phyloP scores from a whole-genome alignment of 2,329 filamentous ascomycete genomes.

The Didymella pinodella region DNA sequence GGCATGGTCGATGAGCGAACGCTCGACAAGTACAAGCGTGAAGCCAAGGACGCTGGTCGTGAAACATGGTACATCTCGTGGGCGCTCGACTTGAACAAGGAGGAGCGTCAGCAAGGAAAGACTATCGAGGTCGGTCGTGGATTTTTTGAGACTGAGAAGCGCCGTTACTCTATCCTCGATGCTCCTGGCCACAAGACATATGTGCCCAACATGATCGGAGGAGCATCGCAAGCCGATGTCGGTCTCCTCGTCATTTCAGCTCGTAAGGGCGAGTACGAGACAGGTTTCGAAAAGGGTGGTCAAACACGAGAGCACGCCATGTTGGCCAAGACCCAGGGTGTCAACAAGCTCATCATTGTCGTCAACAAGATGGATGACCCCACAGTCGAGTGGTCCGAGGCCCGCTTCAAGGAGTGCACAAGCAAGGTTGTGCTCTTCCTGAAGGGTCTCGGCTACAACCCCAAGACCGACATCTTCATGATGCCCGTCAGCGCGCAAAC shows the following conservation, averaged over 20 bases:
- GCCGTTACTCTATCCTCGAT: conserved; percentile 94
- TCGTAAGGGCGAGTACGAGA: conserved; percentile 98
- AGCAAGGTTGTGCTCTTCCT: conserved; percentile 87
- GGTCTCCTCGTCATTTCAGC: conserved; percentile 96
- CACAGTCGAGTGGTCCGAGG: conserved; percentile 95
- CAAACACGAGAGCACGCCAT: conserved; percentile 98
- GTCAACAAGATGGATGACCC: conserved; percentile 98
- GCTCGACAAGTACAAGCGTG: conserved; percentile 89
- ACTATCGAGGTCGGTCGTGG: conserved; percentile 96
- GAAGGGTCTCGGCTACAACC: conserved; percentile 91
- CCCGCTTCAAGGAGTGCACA: conserved; percentile 91
- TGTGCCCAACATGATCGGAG: conserved; percentile 97
- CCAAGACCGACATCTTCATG: conserved; percentile 91
- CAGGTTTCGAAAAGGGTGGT: conserved; percentile 94
- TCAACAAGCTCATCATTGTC: conserved; percentile 92
- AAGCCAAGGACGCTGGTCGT: conserved; percentile 93
- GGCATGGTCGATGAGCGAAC: conserved; percentile 99
- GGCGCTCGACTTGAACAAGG: conserved; percentile 96
- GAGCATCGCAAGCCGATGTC: conserved; percentile 69
- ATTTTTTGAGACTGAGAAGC: conserved; percentile 93
- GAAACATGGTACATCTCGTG: conserved; percentile 99
- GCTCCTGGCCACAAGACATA: conserved; percentile 98
- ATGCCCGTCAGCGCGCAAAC: conserved; percentile 96
- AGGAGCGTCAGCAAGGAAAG: conserved; percentile 95
- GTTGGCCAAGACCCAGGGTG: conserved; percentile 96